A percentile compares a stretch with the other conserved stretches of the same genome.
phyloP scores from a whole-genome alignment of 2,329 filamentous ascomycete genomes.

The Pyrenochaeta sp. region DNA sequence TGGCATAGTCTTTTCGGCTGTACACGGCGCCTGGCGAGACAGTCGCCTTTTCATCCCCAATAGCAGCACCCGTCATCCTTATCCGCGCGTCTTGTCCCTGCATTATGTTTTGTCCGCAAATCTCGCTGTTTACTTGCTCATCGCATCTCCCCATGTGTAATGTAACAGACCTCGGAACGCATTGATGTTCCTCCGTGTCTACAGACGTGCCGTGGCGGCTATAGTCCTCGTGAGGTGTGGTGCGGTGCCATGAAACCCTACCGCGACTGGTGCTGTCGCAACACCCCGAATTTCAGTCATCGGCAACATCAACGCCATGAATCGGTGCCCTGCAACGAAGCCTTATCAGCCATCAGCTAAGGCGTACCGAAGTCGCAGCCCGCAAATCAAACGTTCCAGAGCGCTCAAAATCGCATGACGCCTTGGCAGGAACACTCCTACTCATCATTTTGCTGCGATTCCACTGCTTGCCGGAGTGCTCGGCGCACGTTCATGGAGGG shows the following conservation, averaged over 20 bases:
- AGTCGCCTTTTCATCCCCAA: conserved; percentile 36
- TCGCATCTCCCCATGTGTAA: conserved; percentile 14
- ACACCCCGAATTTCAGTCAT: conserved; percentile 31
- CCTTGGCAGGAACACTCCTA: conserved; percentile 33
- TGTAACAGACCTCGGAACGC: conserved; percentile 31
- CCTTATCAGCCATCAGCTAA: conserved; percentile 31
- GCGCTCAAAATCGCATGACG: conserved; percentile 39
- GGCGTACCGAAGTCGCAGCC: conserved; percentile 41
- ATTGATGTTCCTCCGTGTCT: conserved; percentile 33
- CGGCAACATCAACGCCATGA: conserved; percentile 21
- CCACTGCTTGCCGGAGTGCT: conserved; percentile 12
- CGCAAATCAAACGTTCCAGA: conserved; percentile 47
- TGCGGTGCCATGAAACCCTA: conserved; percentile 42
- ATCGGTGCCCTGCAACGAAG: conserved; percentile 22
- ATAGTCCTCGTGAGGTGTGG: conserved; percentile 36
- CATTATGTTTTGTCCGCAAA: conserved; percentile 39
- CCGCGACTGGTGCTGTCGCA: conserved; percentile 41
- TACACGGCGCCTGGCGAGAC: conserved; percentile 32
- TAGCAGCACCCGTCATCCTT: conserved; percentile 29
- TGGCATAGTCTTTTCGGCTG: conserved; percentile 35
- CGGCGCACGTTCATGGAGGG: conserved; percentile 10
- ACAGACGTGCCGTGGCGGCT: conserved; percentile 26
- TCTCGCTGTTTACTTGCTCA: conserved; percentile 23
- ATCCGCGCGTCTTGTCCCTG: conserved; percentile 20
- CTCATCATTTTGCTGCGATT: conserved; percentile 26